Percentiles rank a stretch among this genome's conserved stretches.
Evolutionary conservation across 805 yeast genomes (phyloP).

Genomic region (Candida chauliodis): DNA sequence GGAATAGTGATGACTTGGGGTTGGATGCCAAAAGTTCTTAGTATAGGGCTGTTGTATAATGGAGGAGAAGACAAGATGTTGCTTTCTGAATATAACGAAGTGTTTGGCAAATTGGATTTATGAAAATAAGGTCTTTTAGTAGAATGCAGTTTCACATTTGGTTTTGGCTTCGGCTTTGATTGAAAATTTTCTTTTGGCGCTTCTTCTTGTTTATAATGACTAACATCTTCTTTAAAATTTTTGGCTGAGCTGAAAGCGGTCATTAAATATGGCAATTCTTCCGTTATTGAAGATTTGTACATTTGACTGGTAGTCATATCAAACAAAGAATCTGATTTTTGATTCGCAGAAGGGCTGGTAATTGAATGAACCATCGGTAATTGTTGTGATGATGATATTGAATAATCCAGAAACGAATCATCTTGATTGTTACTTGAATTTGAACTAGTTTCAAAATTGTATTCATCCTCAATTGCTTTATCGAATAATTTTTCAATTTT

Average conservation of each 20-base stretch:
- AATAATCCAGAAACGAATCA: constrained; percentile 22
- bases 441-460: constrained; percentile 1
- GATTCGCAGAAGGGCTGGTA: constrained; percentile 18
- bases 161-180: constrained; percentile 4
- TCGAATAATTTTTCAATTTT: constrained; percentile 31
- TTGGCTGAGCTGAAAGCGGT: constrained; percentile 65
- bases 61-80: constrained; percentile 26
- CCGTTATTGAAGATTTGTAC: constrained; percentile 51
- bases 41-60: constrained; percentile 32
- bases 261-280: constrained; percentile 64
- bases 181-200: background rate
- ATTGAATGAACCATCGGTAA: constrained; percentile 41
- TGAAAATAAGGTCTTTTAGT: constrained; percentile 15
- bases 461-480: constrained; percentile 10
- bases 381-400: constrained; percentile 19
- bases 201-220: constrained; percentile 20
- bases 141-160: constrained; percentile 1
- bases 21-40: constrained; percentile 36
- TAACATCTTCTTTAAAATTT: constrained; percentile 50
- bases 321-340: constrained; percentile 2
- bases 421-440: constrained; percentile 10
- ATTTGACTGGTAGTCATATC: constrained; percentile 4
- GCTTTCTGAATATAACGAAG: constrained; percentile 33
- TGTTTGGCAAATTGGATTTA: constrained; percentile 29
- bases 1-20: constrained; percentile 37